These are phyloP conservation scores for Amanita muscaria DNA, from an alignment of 768 basidiomycete genomes.

Conservation along the genomic window DNA sequence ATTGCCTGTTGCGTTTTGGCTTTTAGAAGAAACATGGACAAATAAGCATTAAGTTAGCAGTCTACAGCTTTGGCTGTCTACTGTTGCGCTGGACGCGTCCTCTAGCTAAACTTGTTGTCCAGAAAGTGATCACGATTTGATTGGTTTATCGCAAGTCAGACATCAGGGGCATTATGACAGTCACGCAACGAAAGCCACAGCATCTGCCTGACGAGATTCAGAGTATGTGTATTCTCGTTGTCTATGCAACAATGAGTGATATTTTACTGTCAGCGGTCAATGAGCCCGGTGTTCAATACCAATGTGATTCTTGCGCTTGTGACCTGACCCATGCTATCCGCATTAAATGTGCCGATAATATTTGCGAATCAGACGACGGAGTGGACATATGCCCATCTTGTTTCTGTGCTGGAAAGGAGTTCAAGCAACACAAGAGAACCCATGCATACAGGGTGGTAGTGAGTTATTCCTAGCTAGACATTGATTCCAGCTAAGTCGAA, in stretches of 20 bases:
- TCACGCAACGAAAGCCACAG: constrained; percentile 52
- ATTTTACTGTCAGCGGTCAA: constrained; percentile 44
- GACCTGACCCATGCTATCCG: constrained; percentile 96
- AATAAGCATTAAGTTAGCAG: too few relatives aligned
- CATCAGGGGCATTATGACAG: constrained; percentile 36
- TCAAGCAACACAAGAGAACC: constrained; percentile 71
- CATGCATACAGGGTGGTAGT: constrained; percentile 94
- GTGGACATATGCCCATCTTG: constrained; percentile 91
- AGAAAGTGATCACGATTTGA: too few relatives aligned
- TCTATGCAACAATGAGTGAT: constrained; percentile 4
- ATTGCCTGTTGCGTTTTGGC: too few relatives aligned
- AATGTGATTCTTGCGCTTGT: constrained; percentile 75
- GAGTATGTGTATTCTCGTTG: constrained; percentile 26
- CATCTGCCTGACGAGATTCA: constrained; percentile 47
- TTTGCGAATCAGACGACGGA: constrained; percentile 50
- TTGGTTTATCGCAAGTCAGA: too few relatives aligned
- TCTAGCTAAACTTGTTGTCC: not conserved
- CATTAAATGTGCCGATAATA: constrained; percentile 87
- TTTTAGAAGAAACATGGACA: not conserved
- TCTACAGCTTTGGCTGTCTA: too few relatives aligned
- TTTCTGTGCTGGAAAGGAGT: constrained; percentile 89
- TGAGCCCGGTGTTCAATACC: constrained; percentile 75
- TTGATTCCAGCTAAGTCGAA: not conserved
- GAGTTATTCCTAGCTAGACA: constrained; percentile 16
- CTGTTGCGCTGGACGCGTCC: too few relatives aligned